A percentile compares a stretch with the other conserved stretches of the same genome.
Evolutionary conservation across 2,329 filamentous ascomycete genomes (phyloP).

Genomic region (Gnomoniopsis sp.): DNA sequence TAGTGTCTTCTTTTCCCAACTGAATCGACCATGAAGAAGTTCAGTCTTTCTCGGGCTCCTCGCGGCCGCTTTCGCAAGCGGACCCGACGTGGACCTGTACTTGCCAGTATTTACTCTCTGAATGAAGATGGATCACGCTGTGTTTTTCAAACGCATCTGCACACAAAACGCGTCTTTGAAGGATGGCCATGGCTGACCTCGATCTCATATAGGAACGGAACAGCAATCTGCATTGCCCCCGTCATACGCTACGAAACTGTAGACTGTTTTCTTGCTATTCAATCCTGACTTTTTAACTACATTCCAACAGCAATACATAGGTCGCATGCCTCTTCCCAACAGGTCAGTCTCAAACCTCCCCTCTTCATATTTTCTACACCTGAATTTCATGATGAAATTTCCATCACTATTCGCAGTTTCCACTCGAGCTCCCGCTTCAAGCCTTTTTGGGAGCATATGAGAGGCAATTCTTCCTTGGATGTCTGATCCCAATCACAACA

Average conservation of each 20-base stretch:
- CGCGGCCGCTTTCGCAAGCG: constrained; percentile 43
- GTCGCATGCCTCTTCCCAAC: too few species aligned
- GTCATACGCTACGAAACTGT: background rate
- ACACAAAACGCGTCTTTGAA: background rate
- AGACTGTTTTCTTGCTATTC: background rate
- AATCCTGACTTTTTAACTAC: too few species aligned
- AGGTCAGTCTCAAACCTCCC: too few species aligned
- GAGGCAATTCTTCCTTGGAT: constrained; percentile 71
- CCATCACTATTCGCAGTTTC: constrained; percentile 82
- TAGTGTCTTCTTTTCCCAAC: constrained; percentile 83
- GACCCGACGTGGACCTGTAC: constrained; percentile 64
- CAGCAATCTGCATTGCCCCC: too few species aligned
- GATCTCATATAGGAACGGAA: background rate
- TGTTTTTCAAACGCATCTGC: background rate
- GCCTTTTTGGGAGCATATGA: constrained; percentile 64
- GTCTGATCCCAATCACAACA: constrained; percentile 60
- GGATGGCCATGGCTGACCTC: constrained; percentile 5
- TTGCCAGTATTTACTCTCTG: constrained; percentile 89
- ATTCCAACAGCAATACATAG: too few species aligned
- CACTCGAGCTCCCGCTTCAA: constrained; percentile 68
- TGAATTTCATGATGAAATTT: constrained; percentile 68
- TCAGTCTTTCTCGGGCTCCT: constrained; percentile 60
- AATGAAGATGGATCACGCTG: constrained; percentile 29
- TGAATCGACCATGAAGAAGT: constrained; percentile 85
- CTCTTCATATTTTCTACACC: too few species aligned